A percentile compares a stretch with the other conserved stretches of the same genome.
Evolutionary conservation across 441 rosid species (phyloP).

Genomic region (Arabidopsis lyrata): DNA sequence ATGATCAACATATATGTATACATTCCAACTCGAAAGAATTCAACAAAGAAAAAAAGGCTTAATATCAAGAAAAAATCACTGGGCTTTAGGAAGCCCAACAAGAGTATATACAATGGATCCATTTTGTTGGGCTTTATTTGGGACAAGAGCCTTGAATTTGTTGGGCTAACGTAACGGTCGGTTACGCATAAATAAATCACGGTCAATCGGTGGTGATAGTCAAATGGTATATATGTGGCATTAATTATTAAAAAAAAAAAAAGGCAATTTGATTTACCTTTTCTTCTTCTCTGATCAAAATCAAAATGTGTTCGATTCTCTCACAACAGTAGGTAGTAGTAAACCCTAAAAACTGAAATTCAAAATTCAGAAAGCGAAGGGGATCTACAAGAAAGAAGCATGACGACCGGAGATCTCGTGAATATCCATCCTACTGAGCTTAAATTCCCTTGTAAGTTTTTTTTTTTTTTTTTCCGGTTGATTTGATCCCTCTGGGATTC

Average conservation of each 20-base stretch:
- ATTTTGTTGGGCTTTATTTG: no score
- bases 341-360: neutral
- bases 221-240: neutral
- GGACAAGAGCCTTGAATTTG: no score
- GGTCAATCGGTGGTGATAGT: conserved; percentile 11
- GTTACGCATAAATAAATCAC: neutral
- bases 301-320: no score
- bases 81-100: neutral
- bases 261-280: no score
- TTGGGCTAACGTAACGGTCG: conserved; percentile 16
- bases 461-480: neutral
- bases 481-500: no score
- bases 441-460: conserved; percentile 73
- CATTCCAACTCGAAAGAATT: no score
- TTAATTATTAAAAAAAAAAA: neutral
- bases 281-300: neutral
- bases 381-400: conserved; percentile 21
- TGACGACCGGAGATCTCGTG: conserved; percentile 72
- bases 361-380: no score
- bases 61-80: neutral
- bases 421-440: conserved; percentile 74
- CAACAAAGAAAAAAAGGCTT: no score
- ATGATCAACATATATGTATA: no score
- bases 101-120: neutral
- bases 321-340: no score